phyloP scores from a whole-genome alignment of 371 early-diverging fungal genomes.

The Umbelopsis sp. region DNA sequence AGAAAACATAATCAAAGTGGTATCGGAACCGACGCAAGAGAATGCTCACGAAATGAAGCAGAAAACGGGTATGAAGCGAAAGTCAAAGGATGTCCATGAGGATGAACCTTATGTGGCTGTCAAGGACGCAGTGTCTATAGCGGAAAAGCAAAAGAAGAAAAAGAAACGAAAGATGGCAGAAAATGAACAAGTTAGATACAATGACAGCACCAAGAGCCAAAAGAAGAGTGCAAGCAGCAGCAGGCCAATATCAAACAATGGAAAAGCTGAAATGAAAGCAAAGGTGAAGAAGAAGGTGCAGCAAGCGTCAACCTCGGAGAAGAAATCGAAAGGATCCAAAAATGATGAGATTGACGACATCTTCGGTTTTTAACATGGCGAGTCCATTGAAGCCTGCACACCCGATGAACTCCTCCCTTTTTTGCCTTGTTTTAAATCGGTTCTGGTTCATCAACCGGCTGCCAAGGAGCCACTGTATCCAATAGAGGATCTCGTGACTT shows the following conservation, averaged over 20 bases:
- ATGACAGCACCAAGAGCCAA: neutral
- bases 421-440: neutral
- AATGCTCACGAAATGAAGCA: neutral
- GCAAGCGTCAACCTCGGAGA: neutral
- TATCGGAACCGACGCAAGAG: too few relatives aligned
- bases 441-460: neutral
- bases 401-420: too few relatives aligned
- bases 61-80: neutral
- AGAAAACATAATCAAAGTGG: too few relatives aligned
- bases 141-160: neutral
- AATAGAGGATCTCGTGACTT: neutral
- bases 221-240: neutral
- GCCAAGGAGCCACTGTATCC: slow-evolving; percentile 2
- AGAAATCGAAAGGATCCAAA: neutral
- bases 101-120: neutral
- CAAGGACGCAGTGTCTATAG: neutral
- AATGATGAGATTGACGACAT: slow-evolving; percentile 11
- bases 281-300: slow-evolving; percentile 3
- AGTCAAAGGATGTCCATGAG: neutral
- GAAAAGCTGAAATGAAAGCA: neutral
- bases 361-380: neutral
- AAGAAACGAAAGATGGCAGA: neutral
- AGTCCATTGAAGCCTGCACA: neutral
- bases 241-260: neutral
- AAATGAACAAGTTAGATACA: neutral